Evolutionary conservation across 169 alveolate species (phyloP), one percentile per base, ranked within the genome.

Genomic region (Cryptosporidium parvum): DNA sequence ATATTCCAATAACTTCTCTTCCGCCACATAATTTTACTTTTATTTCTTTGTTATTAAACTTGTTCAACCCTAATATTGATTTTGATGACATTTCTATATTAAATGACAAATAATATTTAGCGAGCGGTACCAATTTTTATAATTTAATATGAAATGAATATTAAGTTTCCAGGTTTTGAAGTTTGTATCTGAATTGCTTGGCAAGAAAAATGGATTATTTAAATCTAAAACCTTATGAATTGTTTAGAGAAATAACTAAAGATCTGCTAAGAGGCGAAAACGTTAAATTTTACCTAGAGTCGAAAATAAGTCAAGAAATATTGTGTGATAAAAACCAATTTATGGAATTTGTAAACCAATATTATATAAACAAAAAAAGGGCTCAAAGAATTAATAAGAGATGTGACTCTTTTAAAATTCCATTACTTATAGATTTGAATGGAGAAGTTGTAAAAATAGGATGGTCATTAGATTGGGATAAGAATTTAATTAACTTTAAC

Each of bases 1-100:
- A 70, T 31, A 93, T 86, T 35, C 98, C 98, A 69, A 95, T 94
- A 26, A 96, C 95, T 33, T 95, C 91, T 52, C 98, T 86, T 29
- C 98, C 97, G 91, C 96, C 98, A 67, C 89, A 80, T n/a, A 80
- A 33, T 29, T 80, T 80, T 26, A 80, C 89, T 26, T 51, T 80
- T 4, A 80, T 80, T 37, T 80, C 89, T 16, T 80, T 80, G 51
- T 80, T 80, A 80, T 62, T 59, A 18, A 80, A 80, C 23, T 80
- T 80, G 52, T 23, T 80, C 21, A 80, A 59, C 23, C 75, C 89
- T 45, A 80, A 31, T 62, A 80, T 67, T 39, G 89, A 61, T 23
- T 80, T 80, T 18, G 89, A 80, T 61, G 89, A 45, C 89, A 80
- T 80, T 80, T 23, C 48, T 56, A 21, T 4, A 23, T 21, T 14